Percentiles rank a stretch among this genome's conserved stretches.
Conservation (phyloP, 164 flowering plant genomes). For the Vitis riparia region DNA sequence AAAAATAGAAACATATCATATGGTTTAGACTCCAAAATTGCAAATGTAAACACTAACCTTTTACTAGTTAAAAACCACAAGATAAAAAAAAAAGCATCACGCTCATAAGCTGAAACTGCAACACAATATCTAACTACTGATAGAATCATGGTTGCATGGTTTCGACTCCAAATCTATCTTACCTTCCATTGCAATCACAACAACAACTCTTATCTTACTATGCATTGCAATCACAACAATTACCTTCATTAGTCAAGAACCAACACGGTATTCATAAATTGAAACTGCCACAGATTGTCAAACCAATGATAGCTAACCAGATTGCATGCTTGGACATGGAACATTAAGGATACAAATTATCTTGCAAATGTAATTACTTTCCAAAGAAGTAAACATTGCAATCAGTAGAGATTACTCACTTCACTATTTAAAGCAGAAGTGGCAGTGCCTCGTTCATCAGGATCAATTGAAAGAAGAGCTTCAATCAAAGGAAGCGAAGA, state of each 20-base stretch:
- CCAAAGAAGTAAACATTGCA: background rate
- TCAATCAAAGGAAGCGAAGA: constrained; percentile 68
- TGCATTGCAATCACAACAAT: no score
- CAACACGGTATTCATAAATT: background rate
- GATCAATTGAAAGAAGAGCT: constrained; percentile 81
- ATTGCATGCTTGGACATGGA: background rate
- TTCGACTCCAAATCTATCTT: no score
- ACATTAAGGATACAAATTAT: background rate
- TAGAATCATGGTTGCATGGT: no score
- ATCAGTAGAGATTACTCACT: constrained; percentile 42
- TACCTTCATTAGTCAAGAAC: background rate
- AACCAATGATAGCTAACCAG: background rate
- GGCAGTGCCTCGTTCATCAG: constrained; percentile 74
- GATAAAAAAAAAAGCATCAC: no score
- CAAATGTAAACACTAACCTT: no score
- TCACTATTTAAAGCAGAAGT: constrained; percentile 73
- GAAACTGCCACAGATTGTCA: background rate
- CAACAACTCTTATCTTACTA: no score
- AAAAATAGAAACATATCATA: no score
- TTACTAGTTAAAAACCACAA: no score
- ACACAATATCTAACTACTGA: no score
- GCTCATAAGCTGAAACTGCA: no score
- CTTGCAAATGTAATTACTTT: background rate
- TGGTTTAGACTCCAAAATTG: no score
- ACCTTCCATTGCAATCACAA: no score